Evolutionary conservation across 805 yeast species (phyloP), one percentile per base, ranked within the genome.

Genomic region (Saccharomycopsis sp.): DNA sequence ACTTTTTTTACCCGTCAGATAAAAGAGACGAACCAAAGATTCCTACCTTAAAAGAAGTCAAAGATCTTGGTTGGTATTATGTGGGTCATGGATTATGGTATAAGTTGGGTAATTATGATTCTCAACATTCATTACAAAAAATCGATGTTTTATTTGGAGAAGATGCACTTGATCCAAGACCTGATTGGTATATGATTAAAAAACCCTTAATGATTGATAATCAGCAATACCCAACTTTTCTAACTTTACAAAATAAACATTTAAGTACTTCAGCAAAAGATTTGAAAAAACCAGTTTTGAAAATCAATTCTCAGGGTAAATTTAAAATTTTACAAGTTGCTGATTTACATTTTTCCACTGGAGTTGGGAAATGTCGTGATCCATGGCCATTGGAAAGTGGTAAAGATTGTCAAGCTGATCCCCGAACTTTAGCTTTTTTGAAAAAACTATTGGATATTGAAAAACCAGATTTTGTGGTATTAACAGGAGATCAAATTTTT

Each of bases 401-500:
- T 3, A 62, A 61, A 4, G 62, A 59, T 10, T 92, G 97, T 54
- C 60, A 69, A 45, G 97, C 97, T 0, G 98, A 87, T 56, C 70
- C 70, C 1, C 67, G 79, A 35, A 85, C 97, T 0, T 44, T 70
- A 23, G 51, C 56, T 4, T 86, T 88, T 52, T 52, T 89, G 8
- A 64, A 74, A 5, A 56, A 56, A 17, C 81, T 83, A 0, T 60
- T 89, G 34, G 88, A 83, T 41, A 44, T 68, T 1, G 97, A 92
- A 56, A 57, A 68, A 26, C 97, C 98, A 0, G 88, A 92, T 54
- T 57, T 88, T 21, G 92, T 86, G 0, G 85, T 87, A 0, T 63
- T 86, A 42, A 78, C 96, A 0, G 98, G 98, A 5, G 98, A 89
- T 60, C 95, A 86, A 57, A 69, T 89, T 1, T 84, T 74, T 69